Evolutionary conservation across 306 rosid species (phyloP).

Genomic region (Pterocarpus macrocarpus): DNA sequence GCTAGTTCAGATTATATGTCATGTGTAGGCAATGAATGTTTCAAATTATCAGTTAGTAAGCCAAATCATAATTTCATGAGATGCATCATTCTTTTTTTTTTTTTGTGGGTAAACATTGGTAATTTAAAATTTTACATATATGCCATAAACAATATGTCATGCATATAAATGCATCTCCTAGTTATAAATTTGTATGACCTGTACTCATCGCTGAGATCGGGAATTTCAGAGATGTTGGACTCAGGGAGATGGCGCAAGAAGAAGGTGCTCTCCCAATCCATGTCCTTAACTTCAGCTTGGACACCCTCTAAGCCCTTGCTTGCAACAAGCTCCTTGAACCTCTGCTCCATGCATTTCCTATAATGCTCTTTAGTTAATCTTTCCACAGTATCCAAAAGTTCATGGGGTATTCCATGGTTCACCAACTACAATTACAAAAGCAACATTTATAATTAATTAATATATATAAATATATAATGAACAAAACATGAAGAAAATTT

Average conservation of each 20-base stretch:
- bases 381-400: constrained; percentile 69
- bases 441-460: background rate
- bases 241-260: constrained; percentile 69
- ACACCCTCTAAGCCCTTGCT: constrained; percentile 61
- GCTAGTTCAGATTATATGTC: background rate
- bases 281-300: constrained; percentile 48
- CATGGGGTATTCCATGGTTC: constrained; percentile 66
- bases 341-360: constrained; percentile 71
- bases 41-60: background rate
- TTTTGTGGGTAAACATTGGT: too few relatives aligned
- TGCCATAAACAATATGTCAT: too few relatives aligned
- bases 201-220: constrained; percentile 66
- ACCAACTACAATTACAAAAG: constrained; percentile 49
- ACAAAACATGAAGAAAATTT: too few relatives aligned
- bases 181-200: constrained; percentile 41
- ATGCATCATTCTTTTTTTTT: too few relatives aligned
- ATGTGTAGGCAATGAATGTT: background rate
- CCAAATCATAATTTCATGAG: too few relatives aligned
- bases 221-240: constrained; percentile 66
- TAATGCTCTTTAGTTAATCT: constrained; percentile 75
- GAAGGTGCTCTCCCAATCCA: constrained; percentile 85
- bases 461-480: too few relatives aligned
- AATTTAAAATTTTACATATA: too few relatives aligned
- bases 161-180: too few relatives aligned
- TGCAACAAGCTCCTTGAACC: constrained; percentile 66